These are phyloP conservation scores for Podosphaera xanthii DNA, from an alignment of 2,329 filamentous ascomycete species.

Conservation along the genomic window DNA sequence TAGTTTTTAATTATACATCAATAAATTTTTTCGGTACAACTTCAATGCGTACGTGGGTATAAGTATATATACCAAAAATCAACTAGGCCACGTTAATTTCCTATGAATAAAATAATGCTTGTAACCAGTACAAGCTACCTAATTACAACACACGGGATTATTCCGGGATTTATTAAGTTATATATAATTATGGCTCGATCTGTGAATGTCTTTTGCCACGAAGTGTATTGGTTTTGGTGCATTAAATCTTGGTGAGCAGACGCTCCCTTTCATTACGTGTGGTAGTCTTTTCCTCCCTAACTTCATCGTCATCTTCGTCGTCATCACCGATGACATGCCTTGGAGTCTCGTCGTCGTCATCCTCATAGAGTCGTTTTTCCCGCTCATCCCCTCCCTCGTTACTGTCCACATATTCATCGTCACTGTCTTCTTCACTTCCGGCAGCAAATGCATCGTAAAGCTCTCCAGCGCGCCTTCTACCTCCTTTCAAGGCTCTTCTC, in stretches of 20 bases:
- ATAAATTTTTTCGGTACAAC: too few relatives aligned
- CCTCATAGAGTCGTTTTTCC: constrained; percentile 16
- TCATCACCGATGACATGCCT: constrained; percentile 30
- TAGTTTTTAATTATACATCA: too few relatives aligned
- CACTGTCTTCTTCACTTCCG: constrained; percentile 51
- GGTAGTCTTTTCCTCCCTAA: constrained; percentile 2
- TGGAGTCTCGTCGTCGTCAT: constrained; percentile 17
- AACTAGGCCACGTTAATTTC: too few relatives aligned
- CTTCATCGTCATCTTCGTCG: constrained; percentile 18
- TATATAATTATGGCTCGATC: neutral
- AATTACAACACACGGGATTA: neutral
- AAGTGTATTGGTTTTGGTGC: neutral
- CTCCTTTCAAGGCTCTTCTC: constrained; percentile 25
- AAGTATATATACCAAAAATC: neutral
- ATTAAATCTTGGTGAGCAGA: neutral
- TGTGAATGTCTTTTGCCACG: neutral
- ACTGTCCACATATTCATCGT: constrained; percentile 22
- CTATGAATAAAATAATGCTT: neutral
- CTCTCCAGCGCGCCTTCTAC: constrained; percentile 50
- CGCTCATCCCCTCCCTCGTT: constrained; percentile 19
- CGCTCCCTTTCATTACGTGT: neutral
- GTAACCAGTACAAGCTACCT: neutral
- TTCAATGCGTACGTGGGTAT: too few relatives aligned
- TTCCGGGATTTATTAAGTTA: neutral
- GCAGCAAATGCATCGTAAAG: constrained; percentile 95